Conservation (phyloP, 1,284 basidiomycete species). For the Malassezia caprae region DNA sequence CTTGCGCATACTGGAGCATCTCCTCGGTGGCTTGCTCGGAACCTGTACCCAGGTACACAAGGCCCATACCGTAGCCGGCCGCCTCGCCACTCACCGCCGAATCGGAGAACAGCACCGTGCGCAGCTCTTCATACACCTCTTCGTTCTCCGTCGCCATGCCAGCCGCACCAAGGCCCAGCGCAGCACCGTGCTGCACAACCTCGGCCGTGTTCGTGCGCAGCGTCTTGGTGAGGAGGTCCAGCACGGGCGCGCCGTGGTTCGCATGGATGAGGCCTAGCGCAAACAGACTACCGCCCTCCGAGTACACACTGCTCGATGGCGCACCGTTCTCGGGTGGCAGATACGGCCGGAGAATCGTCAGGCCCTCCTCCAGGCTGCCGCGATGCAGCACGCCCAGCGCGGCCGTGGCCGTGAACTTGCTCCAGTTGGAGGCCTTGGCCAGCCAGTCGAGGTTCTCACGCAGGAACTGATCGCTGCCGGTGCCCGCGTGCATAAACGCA, state of each 20-base stretch:
- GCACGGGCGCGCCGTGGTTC: slow-evolving; percentile 45
- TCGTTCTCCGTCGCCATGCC: slow-evolving; percentile 48
- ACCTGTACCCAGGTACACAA: slow-evolving; percentile 46
- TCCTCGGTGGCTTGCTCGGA: slow-evolving; percentile 43
- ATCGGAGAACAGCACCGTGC: slow-evolving; percentile 45
- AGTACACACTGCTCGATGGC: slow-evolving; percentile 41
- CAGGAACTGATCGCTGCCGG: slow-evolving; percentile 47
- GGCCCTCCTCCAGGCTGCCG: slow-evolving; percentile 44
- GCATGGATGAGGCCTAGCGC: slow-evolving; percentile 47
- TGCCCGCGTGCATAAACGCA: slow-evolving; percentile 47
- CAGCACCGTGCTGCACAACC: slow-evolving; percentile 47
- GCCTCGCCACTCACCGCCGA: slow-evolving; percentile 47
- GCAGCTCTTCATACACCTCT: slow-evolving; percentile 46
- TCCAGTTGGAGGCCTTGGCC: slow-evolving; percentile 48
- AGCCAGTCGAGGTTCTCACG: slow-evolving; percentile 48
- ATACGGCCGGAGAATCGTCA: slow-evolving; percentile 43
- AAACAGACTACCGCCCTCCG: slow-evolving; percentile 45
- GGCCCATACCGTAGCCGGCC: slow-evolving; percentile 47
- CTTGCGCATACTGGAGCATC: slow-evolving; percentile 48
- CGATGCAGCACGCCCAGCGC: slow-evolving; percentile 47
- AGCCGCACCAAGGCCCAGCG: slow-evolving; percentile 46
- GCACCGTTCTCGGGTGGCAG: slow-evolving; percentile 37
- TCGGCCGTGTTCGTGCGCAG: slow-evolving; percentile 45
- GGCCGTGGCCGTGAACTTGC: slow-evolving; percentile 47
- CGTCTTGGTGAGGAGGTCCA: slow-evolving; percentile 43